Conservation (phyloP, 805 yeast genomes). For the Candida odintsovae region DNA sequence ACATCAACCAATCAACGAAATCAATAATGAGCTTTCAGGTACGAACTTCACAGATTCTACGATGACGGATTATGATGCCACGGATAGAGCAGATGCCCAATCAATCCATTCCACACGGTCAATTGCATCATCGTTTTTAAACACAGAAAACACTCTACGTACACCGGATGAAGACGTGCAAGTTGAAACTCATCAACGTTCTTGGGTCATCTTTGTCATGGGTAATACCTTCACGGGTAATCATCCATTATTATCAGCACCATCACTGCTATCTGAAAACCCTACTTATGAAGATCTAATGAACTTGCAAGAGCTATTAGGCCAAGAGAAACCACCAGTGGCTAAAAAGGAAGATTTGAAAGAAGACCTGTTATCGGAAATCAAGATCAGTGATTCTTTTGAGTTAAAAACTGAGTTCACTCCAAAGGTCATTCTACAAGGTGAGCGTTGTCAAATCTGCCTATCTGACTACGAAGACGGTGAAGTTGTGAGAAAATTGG, state of each 20-base stretch:
- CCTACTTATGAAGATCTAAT: slow-evolving; percentile 48
- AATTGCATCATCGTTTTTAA: slow-evolving; percentile 1
- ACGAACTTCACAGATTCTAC: not conserved
- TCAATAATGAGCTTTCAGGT: slow-evolving; percentile 9
- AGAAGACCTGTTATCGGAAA: slow-evolving; percentile 28
- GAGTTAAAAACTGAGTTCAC: not conserved
- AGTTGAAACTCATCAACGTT: slow-evolving; percentile 25
- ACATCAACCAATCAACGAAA: slow-evolving; percentile 9
- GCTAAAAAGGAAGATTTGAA: slow-evolving; percentile 37
- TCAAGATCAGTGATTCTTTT: slow-evolving; percentile 1
- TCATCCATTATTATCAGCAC: slow-evolving; percentile 45
- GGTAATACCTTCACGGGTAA: slow-evolving; percentile 47
- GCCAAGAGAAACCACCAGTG: slow-evolving; percentile 38
- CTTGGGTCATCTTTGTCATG: slow-evolving; percentile 60
- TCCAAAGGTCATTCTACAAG: not conserved
- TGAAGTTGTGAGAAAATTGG: slow-evolving; percentile 41
- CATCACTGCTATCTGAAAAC: slow-evolving; percentile 39
- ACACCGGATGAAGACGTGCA: not conserved
- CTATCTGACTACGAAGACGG: slow-evolving; percentile 40
- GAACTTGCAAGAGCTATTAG: slow-evolving; percentile 41
- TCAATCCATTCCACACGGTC: not conserved
- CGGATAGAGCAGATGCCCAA: not conserved
- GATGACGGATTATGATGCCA: not conserved
- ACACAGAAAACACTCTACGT: not conserved
- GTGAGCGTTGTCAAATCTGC: slow-evolving; percentile 42